These are phyloP conservation scores for Biscogniauxia mediterranea DNA, from an alignment of 2,329 filamentous ascomycete species.

Conservation along the genomic window DNA sequence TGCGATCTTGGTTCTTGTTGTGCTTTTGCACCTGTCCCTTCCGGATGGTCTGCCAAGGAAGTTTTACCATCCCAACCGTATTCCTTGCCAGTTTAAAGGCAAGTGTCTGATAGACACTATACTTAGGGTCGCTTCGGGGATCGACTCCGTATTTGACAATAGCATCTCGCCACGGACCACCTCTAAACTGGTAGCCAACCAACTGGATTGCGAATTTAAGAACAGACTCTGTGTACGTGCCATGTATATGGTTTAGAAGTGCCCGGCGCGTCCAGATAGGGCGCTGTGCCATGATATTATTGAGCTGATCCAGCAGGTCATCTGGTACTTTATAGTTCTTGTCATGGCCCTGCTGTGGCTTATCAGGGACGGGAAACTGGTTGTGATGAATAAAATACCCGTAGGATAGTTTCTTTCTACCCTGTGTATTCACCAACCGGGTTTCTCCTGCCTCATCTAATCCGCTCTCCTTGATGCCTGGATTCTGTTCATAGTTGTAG, in stretches of 20 bases:
- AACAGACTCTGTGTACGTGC: slow-evolving; percentile 50
- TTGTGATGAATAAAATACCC: slow-evolving; percentile 58
- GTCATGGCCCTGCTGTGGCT: slow-evolving; percentile 60
- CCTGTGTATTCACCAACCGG: slow-evolving; percentile 56
- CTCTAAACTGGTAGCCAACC: slow-evolving; percentile 87
- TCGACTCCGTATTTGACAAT: slow-evolving; percentile 85
- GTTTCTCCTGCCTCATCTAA: slow-evolving; percentile 52
- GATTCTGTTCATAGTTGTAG: slow-evolving; percentile 83
- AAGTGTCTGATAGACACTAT: slow-evolving; percentile 82
- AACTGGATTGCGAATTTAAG: slow-evolving; percentile 79
- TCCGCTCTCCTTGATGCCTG: slow-evolving; percentile 64
- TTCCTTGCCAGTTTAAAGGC: slow-evolving; percentile 72
- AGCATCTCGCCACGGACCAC: slow-evolving; percentile 87
- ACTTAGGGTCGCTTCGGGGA: slow-evolving; percentile 72
- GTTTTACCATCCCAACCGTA: slow-evolving; percentile 44
- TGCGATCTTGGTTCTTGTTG: slow-evolving; percentile 37
- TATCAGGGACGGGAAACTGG: slow-evolving; percentile 59
- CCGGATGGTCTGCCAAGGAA: slow-evolving; percentile 50
- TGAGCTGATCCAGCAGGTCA: slow-evolving; percentile 62
- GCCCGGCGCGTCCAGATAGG: slow-evolving; percentile 86
- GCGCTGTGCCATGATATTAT: slow-evolving; percentile 65
- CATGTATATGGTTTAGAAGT: slow-evolving; percentile 68
- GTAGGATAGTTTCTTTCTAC: slow-evolving; percentile 52
- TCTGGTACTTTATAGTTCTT: slow-evolving; percentile 61
- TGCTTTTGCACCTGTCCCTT: slow-evolving; percentile 41